These are phyloP conservation scores for Tolypocladium paradoxum DNA, from an alignment of 2,329 filamentous ascomycete genomes.

Conservation along the genomic window DNA sequence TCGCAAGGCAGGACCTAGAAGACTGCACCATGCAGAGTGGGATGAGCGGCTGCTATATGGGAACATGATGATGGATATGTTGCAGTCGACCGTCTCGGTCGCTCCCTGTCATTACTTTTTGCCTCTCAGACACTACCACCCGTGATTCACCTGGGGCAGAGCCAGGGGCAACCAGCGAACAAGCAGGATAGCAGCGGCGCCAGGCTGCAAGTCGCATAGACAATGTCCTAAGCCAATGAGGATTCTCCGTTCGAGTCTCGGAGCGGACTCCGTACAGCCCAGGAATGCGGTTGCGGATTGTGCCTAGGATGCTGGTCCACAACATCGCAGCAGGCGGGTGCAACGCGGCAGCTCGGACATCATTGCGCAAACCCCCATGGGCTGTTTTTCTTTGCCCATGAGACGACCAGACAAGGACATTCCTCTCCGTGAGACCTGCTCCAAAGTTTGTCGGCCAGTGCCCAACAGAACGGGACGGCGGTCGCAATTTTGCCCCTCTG, in stretches of 20 bases:
- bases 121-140: slow-evolving; percentile 5
- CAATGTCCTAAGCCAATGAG: neutral
- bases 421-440: slow-evolving; percentile 2
- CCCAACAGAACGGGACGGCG: neutral
- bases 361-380: neutral
- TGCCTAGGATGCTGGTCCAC: neutral
- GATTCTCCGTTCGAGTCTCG: neutral
- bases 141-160: slow-evolving; percentile 5
- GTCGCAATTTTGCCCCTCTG: neutral
- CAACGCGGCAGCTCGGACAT: neutral
- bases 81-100: neutral
- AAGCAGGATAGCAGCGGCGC: neutral
- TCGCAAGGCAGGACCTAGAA: too few species aligned
- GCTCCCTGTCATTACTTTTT: slow-evolving; percentile 8
- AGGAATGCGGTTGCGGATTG: neutral
- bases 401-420: too few species aligned
- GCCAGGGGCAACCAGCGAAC: slow-evolving; percentile 1
- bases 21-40: neutral
- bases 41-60: slow-evolving; percentile 1
- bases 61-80: neutral
- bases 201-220: neutral
- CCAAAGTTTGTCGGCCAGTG: neutral
- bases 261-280: neutral
- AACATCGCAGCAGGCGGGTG: neutral
- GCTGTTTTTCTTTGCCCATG: neutral